Conservation (phyloP, 768 basidiomycete genomes). For the Rossbeevera mucosa region DNA sequence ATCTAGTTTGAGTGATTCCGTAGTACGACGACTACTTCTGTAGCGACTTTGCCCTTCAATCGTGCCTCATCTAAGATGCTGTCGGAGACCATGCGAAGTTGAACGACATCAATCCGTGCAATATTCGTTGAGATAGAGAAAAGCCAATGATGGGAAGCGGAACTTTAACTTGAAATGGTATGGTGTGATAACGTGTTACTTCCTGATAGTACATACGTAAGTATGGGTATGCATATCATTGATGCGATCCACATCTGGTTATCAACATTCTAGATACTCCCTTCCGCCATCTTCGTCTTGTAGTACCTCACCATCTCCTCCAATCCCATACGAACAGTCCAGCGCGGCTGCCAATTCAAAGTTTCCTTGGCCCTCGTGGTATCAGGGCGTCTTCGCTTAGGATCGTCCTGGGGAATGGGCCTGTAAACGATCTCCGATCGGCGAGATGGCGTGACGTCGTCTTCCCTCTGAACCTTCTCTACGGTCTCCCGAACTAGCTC, state of each 20-base stretch:
- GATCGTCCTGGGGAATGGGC: constrained; percentile 88
- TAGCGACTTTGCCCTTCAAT: no score
- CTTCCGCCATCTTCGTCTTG: constrained; percentile 84
- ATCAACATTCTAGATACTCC: constrained; percentile 51
- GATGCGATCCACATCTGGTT: neutral
- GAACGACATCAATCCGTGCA: no score
- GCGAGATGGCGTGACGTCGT: constrained; percentile 49
- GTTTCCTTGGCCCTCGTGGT: constrained; percentile 83
- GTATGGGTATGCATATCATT: no score
- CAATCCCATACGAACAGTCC: constrained; percentile 89
- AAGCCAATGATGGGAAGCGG: no score
- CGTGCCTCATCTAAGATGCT: no score
- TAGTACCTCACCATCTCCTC: constrained; percentile 96
- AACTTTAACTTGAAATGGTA: no score
- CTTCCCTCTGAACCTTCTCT: constrained; percentile 85
- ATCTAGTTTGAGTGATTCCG: no score
- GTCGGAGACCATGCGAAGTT: no score
- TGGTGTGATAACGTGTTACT: no score
- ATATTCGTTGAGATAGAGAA: no score
- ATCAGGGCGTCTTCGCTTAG: constrained; percentile 90
- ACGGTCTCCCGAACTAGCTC: constrained; percentile 89
- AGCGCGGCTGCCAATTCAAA: constrained; percentile 88
- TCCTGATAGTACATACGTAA: no score
- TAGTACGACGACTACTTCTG: no score
- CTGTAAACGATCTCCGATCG: constrained; percentile 70